Evolutionary conservation across 164 flowering plant genomes (phyloP), one percentile per base, ranked within the genome.

Genomic region (Annona cherimola): DNA sequence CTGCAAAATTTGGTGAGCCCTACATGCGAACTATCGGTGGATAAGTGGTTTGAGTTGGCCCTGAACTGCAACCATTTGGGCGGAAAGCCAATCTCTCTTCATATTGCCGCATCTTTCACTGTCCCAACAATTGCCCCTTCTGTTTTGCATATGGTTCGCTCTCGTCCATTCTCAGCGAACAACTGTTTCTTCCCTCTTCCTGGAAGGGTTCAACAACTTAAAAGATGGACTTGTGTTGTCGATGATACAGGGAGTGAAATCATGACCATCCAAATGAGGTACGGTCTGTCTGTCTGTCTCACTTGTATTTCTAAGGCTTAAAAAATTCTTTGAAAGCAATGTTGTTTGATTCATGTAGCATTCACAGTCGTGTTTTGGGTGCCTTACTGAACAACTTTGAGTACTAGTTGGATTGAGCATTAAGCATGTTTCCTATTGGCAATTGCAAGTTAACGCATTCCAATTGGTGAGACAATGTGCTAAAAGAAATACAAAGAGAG

Each of bases 191-290:
- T 83, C 72, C 85, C 89, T 19, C 75, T 84, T 19, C 81, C 82
- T 26, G 81, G 78, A 76, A 86, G 67, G 75, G 69, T 75, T 63
- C 87, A 78, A 61, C 81, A 73, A 61, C 81, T 83, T 50, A 86
- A 80, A 78, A 76, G 81, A 61, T 83, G 85, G 86, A 87, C 88
- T 2, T 76, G 75, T 43, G 77, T 91, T 45, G 71, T 80, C 57
- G 93, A 91, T 82, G 86, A 81, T 63, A 74, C 65, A 78, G 87
- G 84, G 55, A 79, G 77, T 68, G 86, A 86, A 76, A 77, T 93
- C 61, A 73, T 90, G 69, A 87, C 81, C 80, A 89, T 95, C 67
- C 91, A 91, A 73, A 87, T 89, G 83, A 95, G 99, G 99, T 91
- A 86, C 26, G 67, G 4, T 67, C 43, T 69, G 50, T 20, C 66